Percentiles rank a stretch among this genome's conserved stretches.
Conservation (phyloP, 2,329 filamentous ascomycete species). For the Sporothrix phasma region DNA sequence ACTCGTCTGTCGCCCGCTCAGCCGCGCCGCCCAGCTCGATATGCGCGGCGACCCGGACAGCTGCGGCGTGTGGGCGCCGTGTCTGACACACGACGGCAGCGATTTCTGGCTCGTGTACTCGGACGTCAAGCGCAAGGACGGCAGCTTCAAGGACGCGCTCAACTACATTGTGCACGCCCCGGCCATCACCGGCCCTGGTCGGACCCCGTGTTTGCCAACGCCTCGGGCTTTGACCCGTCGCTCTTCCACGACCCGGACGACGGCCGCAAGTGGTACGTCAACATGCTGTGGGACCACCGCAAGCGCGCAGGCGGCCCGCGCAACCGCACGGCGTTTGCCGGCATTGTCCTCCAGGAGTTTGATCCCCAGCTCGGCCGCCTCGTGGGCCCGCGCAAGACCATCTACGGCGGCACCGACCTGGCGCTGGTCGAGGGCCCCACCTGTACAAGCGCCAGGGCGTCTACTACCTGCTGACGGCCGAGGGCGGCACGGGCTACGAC, state of each 20-base stretch:
- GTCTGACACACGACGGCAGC: slow-evolving; percentile 49
- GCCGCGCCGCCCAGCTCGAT: slow-evolving; percentile 31
- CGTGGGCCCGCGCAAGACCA: slow-evolving; percentile 45
- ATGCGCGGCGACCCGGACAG: slow-evolving; percentile 50
- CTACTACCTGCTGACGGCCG: slow-evolving; percentile 51
- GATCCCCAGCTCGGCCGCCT: slow-evolving; percentile 39
- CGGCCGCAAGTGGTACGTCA: slow-evolving; percentile 46
- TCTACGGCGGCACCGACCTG: slow-evolving; percentile 46
- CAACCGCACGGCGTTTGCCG: slow-evolving; percentile 34
- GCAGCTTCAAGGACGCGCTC: slow-evolving; percentile 36
- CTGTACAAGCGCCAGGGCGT: slow-evolving; percentile 48
- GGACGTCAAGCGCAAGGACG: slow-evolving; percentile 57
- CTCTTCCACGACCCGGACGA: slow-evolving; percentile 46
- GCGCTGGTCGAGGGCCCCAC: slow-evolving; percentile 48
- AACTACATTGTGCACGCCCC: slow-evolving; percentile 47
- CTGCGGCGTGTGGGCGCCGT: slow-evolving; percentile 56
- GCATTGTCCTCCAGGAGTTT: slow-evolving; percentile 50
- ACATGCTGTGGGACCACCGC: slow-evolving; percentile 48
- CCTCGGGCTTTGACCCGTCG: slow-evolving; percentile 45
- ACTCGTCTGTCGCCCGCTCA: slow-evolving; percentile 31
- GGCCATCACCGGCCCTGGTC: slow-evolving; percentile 49
- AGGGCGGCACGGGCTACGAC: slow-evolving; percentile 50
- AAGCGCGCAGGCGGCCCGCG: slow-evolving; percentile 28
- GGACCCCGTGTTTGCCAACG: slow-evolving; percentile 49
- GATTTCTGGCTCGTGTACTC: slow-evolving; percentile 56